Percentiles rank a stretch among this genome's conserved stretches.
These are phyloP conservation scores for Colletotrichum nymphaeae DNA, from an alignment of 2,329 filamentous ascomycete species.

Conservation along the genomic window DNA sequence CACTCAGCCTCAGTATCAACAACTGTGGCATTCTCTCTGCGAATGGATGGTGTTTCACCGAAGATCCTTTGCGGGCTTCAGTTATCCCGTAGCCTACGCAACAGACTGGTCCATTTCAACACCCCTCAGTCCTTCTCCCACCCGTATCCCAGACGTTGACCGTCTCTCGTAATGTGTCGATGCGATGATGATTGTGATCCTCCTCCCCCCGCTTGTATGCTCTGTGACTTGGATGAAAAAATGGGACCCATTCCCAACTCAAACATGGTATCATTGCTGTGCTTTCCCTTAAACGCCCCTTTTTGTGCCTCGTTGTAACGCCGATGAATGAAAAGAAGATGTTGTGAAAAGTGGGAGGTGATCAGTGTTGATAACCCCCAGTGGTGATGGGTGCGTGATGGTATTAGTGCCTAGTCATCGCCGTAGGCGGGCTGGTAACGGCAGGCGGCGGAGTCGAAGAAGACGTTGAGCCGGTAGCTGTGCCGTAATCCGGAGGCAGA, in stretches of 20 bases:
- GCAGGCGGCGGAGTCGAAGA: conserved; percentile 21
- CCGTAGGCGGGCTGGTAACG: conserved; percentile 21
- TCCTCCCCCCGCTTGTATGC: neutral
- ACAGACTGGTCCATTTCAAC: conserved; percentile 4
- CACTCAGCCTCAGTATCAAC: neutral
- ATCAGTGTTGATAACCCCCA: neutral
- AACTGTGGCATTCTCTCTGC: neutral
- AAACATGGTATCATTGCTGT: conserved; percentile 33
- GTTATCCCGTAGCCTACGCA: neutral
- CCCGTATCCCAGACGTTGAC: neutral
- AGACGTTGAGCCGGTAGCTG: conserved; percentile 19
- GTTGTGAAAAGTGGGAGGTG: neutral
- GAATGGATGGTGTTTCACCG: neutral
- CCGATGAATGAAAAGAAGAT: neutral
- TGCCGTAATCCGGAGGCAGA: conserved; percentile 27
- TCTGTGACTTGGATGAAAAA: neutral
- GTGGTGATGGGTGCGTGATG: neutral
- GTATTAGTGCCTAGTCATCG: conserved; percentile 13
- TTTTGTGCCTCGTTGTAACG: conserved; percentile 18
- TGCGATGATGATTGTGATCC: neutral
- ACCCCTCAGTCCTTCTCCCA: neutral
- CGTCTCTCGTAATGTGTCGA: conserved; percentile 4
- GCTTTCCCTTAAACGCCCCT: conserved; percentile 15
- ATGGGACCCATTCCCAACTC: neutral
- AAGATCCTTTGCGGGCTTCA: neutral